These are phyloP conservation scores for Talaromyces liani DNA, from an alignment of 495 filamentous ascomycete species.

Conservation along the genomic window DNA sequence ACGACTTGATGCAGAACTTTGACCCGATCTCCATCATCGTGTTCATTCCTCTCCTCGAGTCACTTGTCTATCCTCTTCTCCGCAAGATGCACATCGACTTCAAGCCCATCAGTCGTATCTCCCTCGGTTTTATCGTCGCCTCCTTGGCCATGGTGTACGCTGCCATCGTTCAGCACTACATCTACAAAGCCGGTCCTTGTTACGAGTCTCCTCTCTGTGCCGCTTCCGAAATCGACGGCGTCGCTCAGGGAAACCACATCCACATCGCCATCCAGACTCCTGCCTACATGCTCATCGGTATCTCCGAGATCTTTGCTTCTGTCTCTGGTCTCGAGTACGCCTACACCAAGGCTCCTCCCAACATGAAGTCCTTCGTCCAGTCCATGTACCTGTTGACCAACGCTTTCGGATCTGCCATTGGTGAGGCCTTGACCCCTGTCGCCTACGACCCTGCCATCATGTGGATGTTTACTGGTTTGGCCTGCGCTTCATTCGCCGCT, in stretches of 20 bases:
- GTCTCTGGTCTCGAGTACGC: slow-evolving; percentile 70
- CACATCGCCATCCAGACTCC: slow-evolving; percentile 64
- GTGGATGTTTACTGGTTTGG: slow-evolving; percentile 60
- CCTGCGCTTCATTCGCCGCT: slow-evolving; percentile 34
- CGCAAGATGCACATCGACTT: slow-evolving; percentile 48
- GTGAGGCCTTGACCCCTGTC: slow-evolving; percentile 60
- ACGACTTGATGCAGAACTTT: slow-evolving; percentile 64
- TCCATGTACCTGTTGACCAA: slow-evolving; percentile 66
- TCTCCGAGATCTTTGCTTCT: slow-evolving; percentile 68
- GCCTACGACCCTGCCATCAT: slow-evolving; percentile 64
- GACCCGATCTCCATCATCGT: slow-evolving; percentile 62
- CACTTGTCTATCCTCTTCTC: slow-evolving; percentile 54
- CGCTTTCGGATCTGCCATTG: slow-evolving; percentile 64
- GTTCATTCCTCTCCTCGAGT: slow-evolving; percentile 54
- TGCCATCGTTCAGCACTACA: slow-evolving; percentile 55
- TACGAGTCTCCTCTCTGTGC: slow-evolving; percentile 29
- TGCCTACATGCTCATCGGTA: slow-evolving; percentile 61
- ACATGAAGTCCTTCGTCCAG: slow-evolving; percentile 75
- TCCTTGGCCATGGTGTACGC: slow-evolving; percentile 49
- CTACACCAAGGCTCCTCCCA: slow-evolving; percentile 75
- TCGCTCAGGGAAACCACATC: slow-evolving; percentile 36
- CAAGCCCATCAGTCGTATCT: slow-evolving; percentile 60
- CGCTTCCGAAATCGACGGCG: slow-evolving; percentile 24
- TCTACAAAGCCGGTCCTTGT: slow-evolving; percentile 49
- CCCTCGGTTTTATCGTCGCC: slow-evolving; percentile 54